phyloP scores from a whole-genome alignment of 2,329 filamentous ascomycete genomes.

The Fusarium ramigenum region DNA sequence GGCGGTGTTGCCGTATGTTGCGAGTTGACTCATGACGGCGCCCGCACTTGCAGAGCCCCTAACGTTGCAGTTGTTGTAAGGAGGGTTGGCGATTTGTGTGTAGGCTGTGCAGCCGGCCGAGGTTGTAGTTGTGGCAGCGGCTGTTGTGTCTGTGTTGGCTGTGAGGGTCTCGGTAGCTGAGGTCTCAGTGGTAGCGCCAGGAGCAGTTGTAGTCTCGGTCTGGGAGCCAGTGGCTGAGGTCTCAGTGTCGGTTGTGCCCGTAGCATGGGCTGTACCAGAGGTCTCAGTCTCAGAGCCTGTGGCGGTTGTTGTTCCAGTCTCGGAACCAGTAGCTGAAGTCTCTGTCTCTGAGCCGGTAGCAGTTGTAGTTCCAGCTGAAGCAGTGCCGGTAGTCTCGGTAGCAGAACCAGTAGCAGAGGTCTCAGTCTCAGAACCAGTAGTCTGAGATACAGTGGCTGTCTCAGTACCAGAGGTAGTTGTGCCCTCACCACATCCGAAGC shows the following conservation, averaged over 20 bases:
- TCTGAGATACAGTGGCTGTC: not conserved
- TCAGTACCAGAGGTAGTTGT: conserved; percentile 12
- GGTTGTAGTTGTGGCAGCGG: not conserved
- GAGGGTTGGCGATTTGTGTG: not conserved
- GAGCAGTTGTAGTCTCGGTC: not conserved
- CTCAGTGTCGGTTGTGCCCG: not conserved
- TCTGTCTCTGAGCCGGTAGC: not conserved
- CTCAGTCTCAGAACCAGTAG: not conserved
- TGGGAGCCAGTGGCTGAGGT: not conserved
- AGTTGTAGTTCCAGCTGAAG: not conserved
- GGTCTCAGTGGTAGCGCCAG: not conserved
- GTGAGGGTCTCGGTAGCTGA: not conserved
- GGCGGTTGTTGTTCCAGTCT: not conserved
- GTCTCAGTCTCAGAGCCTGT: not conserved
- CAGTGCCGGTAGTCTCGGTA: not conserved
- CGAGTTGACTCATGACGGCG: not conserved
- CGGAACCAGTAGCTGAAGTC: not conserved
- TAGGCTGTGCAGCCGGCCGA: not conserved
- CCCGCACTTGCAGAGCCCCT: not conserved
- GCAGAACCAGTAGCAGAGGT: too few relatives aligned
- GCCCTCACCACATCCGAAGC: conserved; percentile 28
- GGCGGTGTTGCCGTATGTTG: not conserved
- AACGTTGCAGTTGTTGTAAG: not conserved
- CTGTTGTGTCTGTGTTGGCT: not conserved
- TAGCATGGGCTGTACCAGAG: not conserved